phyloP scores from a whole-genome alignment of 306 rosid species.

The Rosa multiflora region DNA sequence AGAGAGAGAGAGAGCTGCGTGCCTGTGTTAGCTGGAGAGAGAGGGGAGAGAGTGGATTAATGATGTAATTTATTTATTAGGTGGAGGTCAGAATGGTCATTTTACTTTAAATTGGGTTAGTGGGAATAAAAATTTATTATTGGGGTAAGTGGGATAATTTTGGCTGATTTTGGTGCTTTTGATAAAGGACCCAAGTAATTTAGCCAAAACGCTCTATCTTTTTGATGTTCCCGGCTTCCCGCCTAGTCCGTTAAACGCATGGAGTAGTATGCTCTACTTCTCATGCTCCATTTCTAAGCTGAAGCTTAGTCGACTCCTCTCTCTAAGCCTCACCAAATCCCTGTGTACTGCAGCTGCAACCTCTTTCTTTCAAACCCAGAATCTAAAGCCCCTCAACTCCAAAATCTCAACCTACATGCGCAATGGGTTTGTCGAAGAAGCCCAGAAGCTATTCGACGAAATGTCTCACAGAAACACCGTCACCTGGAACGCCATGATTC shows the following conservation, averaged over 20 bases:
- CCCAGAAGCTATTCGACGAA: conserved; percentile 50
- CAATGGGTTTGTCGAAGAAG: conserved; percentile 34
- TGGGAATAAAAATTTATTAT: too few species aligned
- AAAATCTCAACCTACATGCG: conserved; percentile 43
- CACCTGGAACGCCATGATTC: conserved; percentile 53
- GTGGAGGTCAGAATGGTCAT: too few species aligned
- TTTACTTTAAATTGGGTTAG: too few species aligned
- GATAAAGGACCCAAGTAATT: too few species aligned
- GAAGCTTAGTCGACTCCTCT: conserved; percentile 24
- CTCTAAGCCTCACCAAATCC: conserved; percentile 8
- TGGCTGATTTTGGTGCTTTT: too few species aligned
- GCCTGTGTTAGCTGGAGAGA: too few species aligned
- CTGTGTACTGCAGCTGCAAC: conserved; percentile 18
- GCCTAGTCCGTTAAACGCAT: background rate
- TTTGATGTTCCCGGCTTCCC: background rate
- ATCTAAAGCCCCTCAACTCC: conserved; percentile 47
- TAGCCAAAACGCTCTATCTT: background rate
- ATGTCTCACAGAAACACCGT: conserved; percentile 44
- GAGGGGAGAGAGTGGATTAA: too few species aligned
- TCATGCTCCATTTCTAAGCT: conserved; percentile 9
- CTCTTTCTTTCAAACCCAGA: conserved; percentile 10
- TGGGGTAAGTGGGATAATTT: too few species aligned
- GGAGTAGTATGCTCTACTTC: conserved; percentile 29
- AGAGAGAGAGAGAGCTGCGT: too few species aligned
- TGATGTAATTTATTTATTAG: too few species aligned